Conservation (phyloP, 2,329 filamentous ascomycete genomes). For the Sordariomycetes sp. region DNA sequence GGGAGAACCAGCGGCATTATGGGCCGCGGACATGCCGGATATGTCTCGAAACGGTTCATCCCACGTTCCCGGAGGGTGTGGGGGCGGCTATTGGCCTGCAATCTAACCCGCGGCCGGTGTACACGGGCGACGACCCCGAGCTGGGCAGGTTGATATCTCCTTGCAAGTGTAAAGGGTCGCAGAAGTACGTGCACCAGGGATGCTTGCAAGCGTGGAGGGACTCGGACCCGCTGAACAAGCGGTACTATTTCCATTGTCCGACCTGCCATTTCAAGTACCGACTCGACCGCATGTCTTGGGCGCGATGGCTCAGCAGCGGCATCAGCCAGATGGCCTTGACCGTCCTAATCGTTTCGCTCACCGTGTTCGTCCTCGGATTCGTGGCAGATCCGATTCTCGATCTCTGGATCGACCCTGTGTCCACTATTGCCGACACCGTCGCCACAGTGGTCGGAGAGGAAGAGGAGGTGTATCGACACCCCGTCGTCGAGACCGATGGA, state of each 20-base stretch:
- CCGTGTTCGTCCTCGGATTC: conserved; percentile 77
- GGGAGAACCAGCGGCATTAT: conserved; percentile 32
- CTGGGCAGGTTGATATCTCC: conserved; percentile 73
- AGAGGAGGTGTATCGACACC: conserved; percentile 23
- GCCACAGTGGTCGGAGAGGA: conserved; percentile 20
- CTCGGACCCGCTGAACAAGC: conserved; percentile 47
- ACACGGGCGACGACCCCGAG: conserved; percentile 60
- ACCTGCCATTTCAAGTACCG: conserved; percentile 79
- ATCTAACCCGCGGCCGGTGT: conserved; percentile 28
- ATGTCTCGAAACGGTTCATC: conserved; percentile 58
- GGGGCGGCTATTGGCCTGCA: conserved; percentile 18
- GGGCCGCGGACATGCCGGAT: conserved; percentile 73
- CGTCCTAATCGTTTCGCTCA: conserved; percentile 51
- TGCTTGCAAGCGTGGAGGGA: conserved; percentile 77
- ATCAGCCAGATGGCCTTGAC: conserved; percentile 60
- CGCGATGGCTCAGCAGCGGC: conserved; percentile 53
- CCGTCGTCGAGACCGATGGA: conserved; percentile 32
- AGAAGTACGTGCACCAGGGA: conserved; percentile 86
- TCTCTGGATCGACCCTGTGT: conserved; percentile 68
- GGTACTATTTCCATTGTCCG: conserved; percentile 77
- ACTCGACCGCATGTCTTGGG: conserved; percentile 65
- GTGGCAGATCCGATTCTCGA: conserved; percentile 87
- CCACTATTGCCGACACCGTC: conserved; percentile 41
- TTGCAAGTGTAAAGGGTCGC: conserved; percentile 86
- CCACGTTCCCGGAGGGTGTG: conserved; percentile 26